Conservation (phyloP, 108 stramenopile genomes). For the Cyclostephanos tholiformis region DNA sequence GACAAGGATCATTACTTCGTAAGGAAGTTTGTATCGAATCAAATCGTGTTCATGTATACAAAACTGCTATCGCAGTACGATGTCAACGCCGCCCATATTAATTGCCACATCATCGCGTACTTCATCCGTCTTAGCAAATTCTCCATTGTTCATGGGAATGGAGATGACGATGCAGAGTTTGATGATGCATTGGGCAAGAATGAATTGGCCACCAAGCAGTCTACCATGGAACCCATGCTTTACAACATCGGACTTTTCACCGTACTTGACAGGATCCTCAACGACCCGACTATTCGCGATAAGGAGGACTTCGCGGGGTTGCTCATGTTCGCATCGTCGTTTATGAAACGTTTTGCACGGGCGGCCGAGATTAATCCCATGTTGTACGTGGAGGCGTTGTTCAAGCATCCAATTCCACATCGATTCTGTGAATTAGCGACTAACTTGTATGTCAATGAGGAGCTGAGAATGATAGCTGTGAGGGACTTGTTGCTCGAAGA, state of each 20-base stretch:
- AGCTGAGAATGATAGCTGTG: conserved; percentile 83
- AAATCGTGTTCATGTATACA: conserved; percentile 77
- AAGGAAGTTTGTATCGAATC: conserved; percentile 79
- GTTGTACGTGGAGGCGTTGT: conserved; percentile 81
- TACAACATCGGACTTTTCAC: conserved; percentile 78
- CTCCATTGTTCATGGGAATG: conserved; percentile 46
- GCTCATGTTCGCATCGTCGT: conserved; percentile 60
- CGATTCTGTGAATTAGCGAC: conserved; percentile 73
- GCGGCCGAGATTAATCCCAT: conserved; percentile 74
- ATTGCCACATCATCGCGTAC: conserved; percentile 79
- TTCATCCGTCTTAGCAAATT: conserved; percentile 71
- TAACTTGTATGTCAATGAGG: conserved; percentile 83
- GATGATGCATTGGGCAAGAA: conserved; percentile 49
- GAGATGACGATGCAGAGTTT: conserved; percentile 42
- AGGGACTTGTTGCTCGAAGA: conserved; percentile 72
- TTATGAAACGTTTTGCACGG: conserved; percentile 71
- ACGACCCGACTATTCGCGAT: conserved; percentile 63
- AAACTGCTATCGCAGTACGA: conserved; percentile 80
- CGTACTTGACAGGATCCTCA: conserved; percentile 71
- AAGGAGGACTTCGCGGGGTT: conserved; percentile 53
- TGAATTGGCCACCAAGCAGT: conserved; percentile 51
- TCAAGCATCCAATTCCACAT: conserved; percentile 68
- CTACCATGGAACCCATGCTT: conserved; percentile 85
- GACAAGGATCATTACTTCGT: conserved; percentile 67
- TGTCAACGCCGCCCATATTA: conserved; percentile 72